These are phyloP conservation scores for Xerocomellus amylosporus DNA, from an alignment of 768 basidiomycete species.

Conservation along the genomic window DNA sequence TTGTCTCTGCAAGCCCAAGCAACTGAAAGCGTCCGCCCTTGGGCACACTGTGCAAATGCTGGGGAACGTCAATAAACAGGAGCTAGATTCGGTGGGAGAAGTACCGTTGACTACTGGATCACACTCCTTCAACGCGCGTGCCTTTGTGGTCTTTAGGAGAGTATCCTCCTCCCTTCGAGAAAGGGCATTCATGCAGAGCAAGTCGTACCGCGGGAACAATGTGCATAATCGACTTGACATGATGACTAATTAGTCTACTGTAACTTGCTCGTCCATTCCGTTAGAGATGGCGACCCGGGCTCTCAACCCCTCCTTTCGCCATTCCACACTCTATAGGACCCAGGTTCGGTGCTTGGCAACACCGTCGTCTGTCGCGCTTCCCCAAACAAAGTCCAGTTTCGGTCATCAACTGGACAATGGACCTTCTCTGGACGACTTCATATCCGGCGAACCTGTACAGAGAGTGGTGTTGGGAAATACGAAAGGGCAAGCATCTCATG, in stretches of 20 bases:
- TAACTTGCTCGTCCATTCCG: not conserved
- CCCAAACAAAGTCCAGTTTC: slow-evolving; percentile 44
- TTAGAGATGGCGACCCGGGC: slow-evolving; percentile 11
- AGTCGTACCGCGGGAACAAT: slow-evolving; percentile 3
- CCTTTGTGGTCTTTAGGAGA: slow-evolving; percentile 77
- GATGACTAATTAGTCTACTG: slow-evolving; percentile 11
- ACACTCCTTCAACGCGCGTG: slow-evolving; percentile 75
- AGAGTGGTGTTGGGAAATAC: slow-evolving; percentile 72
- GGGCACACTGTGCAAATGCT: slow-evolving; percentile 86
- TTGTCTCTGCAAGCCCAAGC: slow-evolving; percentile 79
- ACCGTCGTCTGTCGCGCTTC: slow-evolving; percentile 32
- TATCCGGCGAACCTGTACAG: slow-evolving; percentile 54
- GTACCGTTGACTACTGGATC: slow-evolving; percentile 69
- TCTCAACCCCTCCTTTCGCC: slow-evolving; percentile 15
- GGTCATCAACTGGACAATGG: slow-evolving; percentile 56
- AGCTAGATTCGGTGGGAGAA: not conserved
- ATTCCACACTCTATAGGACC: not conserved
- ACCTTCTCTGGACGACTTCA: slow-evolving; percentile 78
- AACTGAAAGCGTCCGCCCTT: slow-evolving; percentile 77
- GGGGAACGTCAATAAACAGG: slow-evolving; percentile 3
- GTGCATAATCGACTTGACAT: not conserved
- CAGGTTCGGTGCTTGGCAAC: slow-evolving; percentile 48
- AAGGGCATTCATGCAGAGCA: slow-evolving; percentile 67
- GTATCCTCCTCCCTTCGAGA: slow-evolving; percentile 88
- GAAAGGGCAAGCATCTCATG: slow-evolving; percentile 48